Evolutionary conservation across 2,329 filamentous ascomycete species (phyloP).

Genomic region (Orbilia oligospora): DNA sequence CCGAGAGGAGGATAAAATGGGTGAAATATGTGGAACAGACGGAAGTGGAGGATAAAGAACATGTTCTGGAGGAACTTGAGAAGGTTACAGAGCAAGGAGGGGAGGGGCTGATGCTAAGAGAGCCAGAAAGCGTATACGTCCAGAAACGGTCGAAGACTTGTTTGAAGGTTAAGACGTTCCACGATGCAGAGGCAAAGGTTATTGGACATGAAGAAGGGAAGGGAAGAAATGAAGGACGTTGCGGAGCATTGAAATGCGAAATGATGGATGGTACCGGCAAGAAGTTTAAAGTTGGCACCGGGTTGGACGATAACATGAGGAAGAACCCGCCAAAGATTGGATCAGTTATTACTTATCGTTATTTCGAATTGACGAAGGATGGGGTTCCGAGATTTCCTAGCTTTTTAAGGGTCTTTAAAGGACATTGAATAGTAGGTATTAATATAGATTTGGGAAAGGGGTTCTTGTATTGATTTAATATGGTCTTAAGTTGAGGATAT

Average conservation of each 20-base stretch:
- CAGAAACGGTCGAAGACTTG: slow-evolving; percentile 63
- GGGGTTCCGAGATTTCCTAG: slow-evolving; percentile 64
- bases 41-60: slow-evolving; percentile 57
- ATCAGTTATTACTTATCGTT: slow-evolving; percentile 62
- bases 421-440: slow-evolving; percentile 59
- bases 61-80: slow-evolving; percentile 62
- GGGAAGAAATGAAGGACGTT: slow-evolving; percentile 63
- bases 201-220: slow-evolving; percentile 63
- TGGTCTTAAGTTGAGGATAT: too few relatives aligned
- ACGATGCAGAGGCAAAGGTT: slow-evolving; percentile 64
- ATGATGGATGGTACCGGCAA: slow-evolving; percentile 64
- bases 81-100: slow-evolving; percentile 61
- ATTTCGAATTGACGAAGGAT: slow-evolving; percentile 63
- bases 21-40: slow-evolving; percentile 63
- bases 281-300: slow-evolving; percentile 64
- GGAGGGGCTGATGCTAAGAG: slow-evolving; percentile 64
- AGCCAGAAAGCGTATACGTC: slow-evolving; percentile 62
- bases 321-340: slow-evolving; percentile 64
- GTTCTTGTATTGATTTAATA: neutral
- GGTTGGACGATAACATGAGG: slow-evolving; percentile 63
- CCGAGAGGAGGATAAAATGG: slow-evolving; percentile 62
- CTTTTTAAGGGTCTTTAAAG: slow-evolving; percentile 63
- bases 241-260: slow-evolving; percentile 63
- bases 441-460: slow-evolving; percentile 1
- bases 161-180: slow-evolving; percentile 64